These are phyloP conservation scores for Eucalyptus microcorys DNA, from an alignment of 345 rosid genomes.

Conservation along the genomic window DNA sequence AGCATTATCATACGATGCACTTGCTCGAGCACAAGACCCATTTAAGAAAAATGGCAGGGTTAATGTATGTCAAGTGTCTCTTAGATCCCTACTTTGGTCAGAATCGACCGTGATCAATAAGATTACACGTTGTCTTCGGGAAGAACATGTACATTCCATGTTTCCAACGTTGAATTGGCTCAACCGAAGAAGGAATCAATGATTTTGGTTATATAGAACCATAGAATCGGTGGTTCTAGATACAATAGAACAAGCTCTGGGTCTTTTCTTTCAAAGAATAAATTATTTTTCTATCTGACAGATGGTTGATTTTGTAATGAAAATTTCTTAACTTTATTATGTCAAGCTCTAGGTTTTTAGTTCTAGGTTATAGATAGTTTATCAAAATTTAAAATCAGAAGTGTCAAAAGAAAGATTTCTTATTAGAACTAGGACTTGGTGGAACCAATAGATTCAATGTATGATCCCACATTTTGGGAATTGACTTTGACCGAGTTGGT, in stretches of 20 bases:
- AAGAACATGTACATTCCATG: neutral
- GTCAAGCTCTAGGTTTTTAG: neutral
- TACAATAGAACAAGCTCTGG: neutral
- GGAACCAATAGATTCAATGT: neutral
- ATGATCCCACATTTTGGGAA: neutral
- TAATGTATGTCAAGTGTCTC: neutral
- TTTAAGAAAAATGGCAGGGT: neutral
- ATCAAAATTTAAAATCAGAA: neutral
- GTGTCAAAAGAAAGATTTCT: neutral
- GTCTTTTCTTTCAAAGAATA: neutral
- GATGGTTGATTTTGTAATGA: neutral
- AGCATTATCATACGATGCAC: neutral
- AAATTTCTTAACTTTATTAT: neutral
- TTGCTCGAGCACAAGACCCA: neutral
- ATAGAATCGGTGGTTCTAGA: neutral
- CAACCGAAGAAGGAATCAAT: neutral
- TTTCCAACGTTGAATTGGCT: neutral
- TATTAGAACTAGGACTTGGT: neutral
- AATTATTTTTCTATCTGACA: neutral
- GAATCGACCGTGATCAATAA: neutral
- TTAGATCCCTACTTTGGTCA: neutral
- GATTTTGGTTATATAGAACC: neutral
- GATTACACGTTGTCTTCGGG: neutral
- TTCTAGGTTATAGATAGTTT: neutral
- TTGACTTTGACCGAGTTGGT: too few species aligned